phyloP scores from a whole-genome alignment of 2,329 filamentous ascomycete species.

The Aspergillus japonicus region DNA sequence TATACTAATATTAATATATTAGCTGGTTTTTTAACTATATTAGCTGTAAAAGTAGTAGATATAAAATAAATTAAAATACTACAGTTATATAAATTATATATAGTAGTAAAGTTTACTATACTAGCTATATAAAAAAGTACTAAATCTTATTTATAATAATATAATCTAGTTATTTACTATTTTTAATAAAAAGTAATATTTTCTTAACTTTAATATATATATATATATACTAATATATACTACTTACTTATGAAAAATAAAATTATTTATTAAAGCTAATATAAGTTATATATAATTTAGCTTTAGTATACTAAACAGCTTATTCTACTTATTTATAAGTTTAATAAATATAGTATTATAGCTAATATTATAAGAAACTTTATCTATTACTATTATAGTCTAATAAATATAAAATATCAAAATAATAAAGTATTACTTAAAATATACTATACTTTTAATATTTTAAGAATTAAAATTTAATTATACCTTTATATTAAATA shows the following conservation, averaged over 20 bases:
- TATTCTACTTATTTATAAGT: too few relatives aligned
- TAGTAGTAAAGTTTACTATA: too few relatives aligned
- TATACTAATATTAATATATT: not conserved
- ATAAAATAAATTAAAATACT: too few relatives aligned
- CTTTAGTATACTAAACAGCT: not conserved
- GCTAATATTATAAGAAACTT: not conserved
- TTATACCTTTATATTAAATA: not conserved
- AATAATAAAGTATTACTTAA: not conserved
- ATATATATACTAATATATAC: not conserved
- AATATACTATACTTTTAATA: not conserved
- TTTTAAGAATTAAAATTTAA: not conserved
- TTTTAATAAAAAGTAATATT: not conserved
- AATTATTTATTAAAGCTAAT: not conserved
- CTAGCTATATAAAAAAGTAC: too few relatives aligned
- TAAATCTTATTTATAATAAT: too few relatives aligned
- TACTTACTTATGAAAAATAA: not conserved
- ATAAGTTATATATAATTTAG: not conserved
- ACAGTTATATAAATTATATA: too few relatives aligned
- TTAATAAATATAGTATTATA: not conserved
- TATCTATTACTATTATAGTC: not conserved
- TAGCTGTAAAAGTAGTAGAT: not conserved
- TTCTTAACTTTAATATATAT: not conserved
- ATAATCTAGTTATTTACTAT: too few relatives aligned
- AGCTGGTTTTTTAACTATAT: not conserved
- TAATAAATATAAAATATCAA: not conserved